Evolutionary conservation across 768 basidiomycete genomes (phyloP).

Genomic region (Boletus huronensis): DNA sequence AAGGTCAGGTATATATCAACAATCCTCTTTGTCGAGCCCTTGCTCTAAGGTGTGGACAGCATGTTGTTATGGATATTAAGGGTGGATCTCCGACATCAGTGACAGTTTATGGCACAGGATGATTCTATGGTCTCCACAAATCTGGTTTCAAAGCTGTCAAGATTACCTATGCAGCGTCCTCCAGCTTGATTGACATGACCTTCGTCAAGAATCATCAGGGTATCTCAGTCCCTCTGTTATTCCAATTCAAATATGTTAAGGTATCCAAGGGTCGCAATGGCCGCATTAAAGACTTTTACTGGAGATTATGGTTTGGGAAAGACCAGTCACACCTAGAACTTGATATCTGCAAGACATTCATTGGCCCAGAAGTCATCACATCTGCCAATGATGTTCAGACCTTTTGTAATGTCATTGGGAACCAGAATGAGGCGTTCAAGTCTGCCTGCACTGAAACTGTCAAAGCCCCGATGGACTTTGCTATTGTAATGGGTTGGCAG

Average conservation of each 20-base stretch:
- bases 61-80: conserved; percentile 57
- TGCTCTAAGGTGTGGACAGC: conserved; percentile 76
- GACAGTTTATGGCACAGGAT: conserved; percentile 70
- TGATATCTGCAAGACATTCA: conserved; percentile 76
- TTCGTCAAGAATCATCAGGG: conserved; percentile 82
- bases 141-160: conserved; percentile 79
- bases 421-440: conserved; percentile 90
- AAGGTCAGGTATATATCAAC: conserved; percentile 79
- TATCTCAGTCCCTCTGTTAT: conserved; percentile 70
- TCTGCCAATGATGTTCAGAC: conserved; percentile 72
- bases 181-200: conserved; percentile 62
- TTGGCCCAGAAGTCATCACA: conserved; percentile 82
- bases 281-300: conserved; percentile 96
- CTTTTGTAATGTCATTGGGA: conserved; percentile 92
- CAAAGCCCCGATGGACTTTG: conserved; percentile 97
- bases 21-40: conserved; percentile 89
- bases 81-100: conserved; percentile 54
- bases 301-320: conserved; percentile 97
- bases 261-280: conserved; percentile 76
- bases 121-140: conserved; percentile 74
- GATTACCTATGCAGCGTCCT: conserved; percentile 52
- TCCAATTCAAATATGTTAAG: conserved; percentile 87
- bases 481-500: conserved; percentile 98
- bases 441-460: conserved; percentile 59
- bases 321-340: conserved; percentile 73